A percentile compares a stretch with the other conserved stretches of the same genome.
phyloP scores from a whole-genome alignment of 208 protist species.

The Acanthamoeba lugdunensis region DNA sequence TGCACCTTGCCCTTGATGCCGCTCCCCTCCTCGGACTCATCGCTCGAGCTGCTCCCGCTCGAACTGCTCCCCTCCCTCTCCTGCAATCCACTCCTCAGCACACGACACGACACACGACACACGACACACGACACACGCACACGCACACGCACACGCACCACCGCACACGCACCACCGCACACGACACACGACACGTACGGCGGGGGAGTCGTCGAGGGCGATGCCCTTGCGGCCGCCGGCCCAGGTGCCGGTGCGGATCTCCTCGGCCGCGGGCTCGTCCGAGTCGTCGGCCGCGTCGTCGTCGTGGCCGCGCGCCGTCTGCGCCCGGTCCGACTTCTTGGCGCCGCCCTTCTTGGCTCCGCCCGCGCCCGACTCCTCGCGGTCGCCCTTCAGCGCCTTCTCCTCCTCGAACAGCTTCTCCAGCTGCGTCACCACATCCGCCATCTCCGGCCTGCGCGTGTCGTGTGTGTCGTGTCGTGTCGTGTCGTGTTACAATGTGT shows the following conservation, averaged over 20 bases:
- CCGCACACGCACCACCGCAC: too few relatives aligned
- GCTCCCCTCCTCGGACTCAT: neutral
- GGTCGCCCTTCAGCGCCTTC: slow-evolving; percentile 16
- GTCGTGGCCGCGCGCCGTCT: neutral
- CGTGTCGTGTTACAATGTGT: too few relatives aligned
- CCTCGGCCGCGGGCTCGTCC: neutral
- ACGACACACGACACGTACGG: neutral
- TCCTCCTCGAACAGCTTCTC: slow-evolving; percentile 46
- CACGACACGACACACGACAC: too few relatives aligned
- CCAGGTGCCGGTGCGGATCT: neutral
- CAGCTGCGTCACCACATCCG: neutral
- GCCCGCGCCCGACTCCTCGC: neutral
- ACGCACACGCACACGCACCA: too few relatives aligned
- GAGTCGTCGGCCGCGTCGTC: neutral
- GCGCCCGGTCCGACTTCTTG: neutral
- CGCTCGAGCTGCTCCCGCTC: neutral
- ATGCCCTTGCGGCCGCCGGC: slow-evolving; percentile 51
- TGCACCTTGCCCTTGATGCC: neutral
- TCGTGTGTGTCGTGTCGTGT: neutral
- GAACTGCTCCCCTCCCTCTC: too few relatives aligned
- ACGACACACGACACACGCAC: too few relatives aligned
- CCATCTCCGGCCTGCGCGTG: neutral
- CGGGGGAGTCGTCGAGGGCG: neutral
- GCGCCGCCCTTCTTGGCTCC: slow-evolving; percentile 14
- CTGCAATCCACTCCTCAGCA: neutral